Percentiles rank a stretch among this genome's conserved stretches.
Conservation (phyloP, 257 asterid species). For the Plectranthus barbatus region DNA sequence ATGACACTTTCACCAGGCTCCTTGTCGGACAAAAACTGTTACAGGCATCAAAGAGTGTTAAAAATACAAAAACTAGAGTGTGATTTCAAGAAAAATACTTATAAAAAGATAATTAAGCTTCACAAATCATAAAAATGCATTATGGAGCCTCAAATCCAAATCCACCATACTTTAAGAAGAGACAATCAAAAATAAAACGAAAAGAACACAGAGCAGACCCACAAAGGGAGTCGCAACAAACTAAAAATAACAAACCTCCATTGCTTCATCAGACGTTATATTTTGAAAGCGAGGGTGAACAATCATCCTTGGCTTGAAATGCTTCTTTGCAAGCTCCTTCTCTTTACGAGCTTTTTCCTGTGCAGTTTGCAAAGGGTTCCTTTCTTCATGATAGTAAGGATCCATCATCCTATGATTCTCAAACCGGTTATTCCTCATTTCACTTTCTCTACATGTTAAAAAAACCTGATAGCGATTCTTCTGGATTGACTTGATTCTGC, state of each 20-base stretch:
- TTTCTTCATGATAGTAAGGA: conserved; percentile 74
- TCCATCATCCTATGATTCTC: conserved; percentile 43
- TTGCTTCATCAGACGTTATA: conserved; percentile 81
- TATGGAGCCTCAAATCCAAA: background rate
- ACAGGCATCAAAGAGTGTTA: conserved; percentile 1
- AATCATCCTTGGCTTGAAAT: conserved; percentile 87
- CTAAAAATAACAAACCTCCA: conserved; percentile 37
- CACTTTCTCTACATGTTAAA: conserved; percentile 72
- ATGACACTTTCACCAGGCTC: conserved; percentile 85
- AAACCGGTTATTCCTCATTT: conserved; percentile 52
- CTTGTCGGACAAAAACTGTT: conserved; percentile 71
- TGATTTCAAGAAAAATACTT: no score
- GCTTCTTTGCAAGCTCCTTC: conserved; percentile 80
- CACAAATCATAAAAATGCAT: background rate
- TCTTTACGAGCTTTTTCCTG: conserved; percentile 72
- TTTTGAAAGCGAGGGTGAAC: conserved; percentile 86
- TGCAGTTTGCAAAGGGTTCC: conserved; percentile 38
- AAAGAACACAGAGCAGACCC: background rate
- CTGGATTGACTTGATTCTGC: conserved; percentile 71
- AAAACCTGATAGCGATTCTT: conserved; percentile 84
- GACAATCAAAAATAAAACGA: background rate
- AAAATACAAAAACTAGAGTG: background rate
- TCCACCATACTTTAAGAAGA: background rate
- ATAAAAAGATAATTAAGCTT: background rate
- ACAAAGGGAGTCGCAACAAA: background rate